Percentiles rank a stretch among this genome's conserved stretches.
phyloP scores from a whole-genome alignment of 768 basidiomycete genomes.

The Daedaleopsis sinensis region DNA sequence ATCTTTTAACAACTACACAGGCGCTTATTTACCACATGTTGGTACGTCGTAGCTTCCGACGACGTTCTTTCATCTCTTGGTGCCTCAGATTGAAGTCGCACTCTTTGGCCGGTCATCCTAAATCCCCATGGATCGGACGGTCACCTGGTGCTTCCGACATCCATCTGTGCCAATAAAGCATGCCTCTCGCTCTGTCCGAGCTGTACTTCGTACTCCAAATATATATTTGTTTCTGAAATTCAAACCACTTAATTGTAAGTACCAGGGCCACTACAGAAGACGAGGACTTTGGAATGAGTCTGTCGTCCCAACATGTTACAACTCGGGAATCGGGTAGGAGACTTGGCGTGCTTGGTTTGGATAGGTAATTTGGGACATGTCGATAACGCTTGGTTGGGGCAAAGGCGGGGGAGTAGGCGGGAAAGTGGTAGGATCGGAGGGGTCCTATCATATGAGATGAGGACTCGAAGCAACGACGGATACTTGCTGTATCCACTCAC shows the following conservation, averaged over 20 bases:
- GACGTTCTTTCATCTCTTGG: conserved; percentile 58
- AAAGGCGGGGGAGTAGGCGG: conserved; percentile 2
- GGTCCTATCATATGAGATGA: background rate
- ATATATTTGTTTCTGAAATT: too few relatives aligned
- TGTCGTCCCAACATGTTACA: background rate
- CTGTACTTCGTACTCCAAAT: too few relatives aligned
- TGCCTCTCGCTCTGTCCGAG: too few relatives aligned
- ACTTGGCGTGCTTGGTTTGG: background rate
- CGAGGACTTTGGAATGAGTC: too few relatives aligned
- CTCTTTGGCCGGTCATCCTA: conserved; percentile 64
- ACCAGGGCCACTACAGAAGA: too few relatives aligned
- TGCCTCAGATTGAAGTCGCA: conserved; percentile 62
- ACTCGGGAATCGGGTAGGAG: background rate
- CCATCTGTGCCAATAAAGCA: background rate
- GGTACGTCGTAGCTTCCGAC: conserved; percentile 38
- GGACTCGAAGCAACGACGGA: background rate
- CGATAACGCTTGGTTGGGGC: background rate
- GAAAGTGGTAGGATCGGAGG: conserved; percentile 9
- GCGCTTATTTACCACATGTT: conserved; percentile 57
- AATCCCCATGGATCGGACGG: conserved; percentile 46
- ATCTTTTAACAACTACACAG: conserved; percentile 74
- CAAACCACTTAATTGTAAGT: too few relatives aligned
- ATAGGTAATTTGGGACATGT: background rate
- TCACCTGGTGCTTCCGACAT: conserved; percentile 69
- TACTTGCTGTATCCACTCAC: background rate